These are phyloP conservation scores for Picochlorum sp. DNA, from an alignment of 139 green algal species.

Conservation along the genomic window DNA sequence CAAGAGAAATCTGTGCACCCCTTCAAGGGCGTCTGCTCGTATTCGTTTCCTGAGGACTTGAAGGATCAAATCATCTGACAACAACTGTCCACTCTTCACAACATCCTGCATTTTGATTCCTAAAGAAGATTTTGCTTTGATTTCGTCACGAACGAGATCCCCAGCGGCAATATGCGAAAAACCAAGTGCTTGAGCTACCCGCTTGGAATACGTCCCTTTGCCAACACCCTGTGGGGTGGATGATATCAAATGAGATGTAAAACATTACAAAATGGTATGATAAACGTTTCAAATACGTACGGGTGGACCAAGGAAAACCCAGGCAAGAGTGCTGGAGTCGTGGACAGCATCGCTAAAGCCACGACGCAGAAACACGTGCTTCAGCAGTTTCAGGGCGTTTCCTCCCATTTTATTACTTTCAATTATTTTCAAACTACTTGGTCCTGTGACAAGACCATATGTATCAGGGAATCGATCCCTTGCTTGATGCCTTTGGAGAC, in stretches of 20 bases:
- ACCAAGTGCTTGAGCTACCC: constrained; percentile 62
- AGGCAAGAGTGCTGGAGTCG: constrained; percentile 7
- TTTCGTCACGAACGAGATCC: constrained; percentile 85
- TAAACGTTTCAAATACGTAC: neutral
- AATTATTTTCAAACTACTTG: neutral
- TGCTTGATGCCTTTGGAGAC: neutral
- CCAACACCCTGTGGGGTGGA: constrained; percentile 64
- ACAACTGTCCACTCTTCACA: constrained; percentile 64
- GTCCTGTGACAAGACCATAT: neutral
- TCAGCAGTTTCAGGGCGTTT: neutral
- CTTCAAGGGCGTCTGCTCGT: constrained; percentile 39
- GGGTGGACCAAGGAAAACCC: constrained; percentile 39
- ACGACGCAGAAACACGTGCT: neutral
- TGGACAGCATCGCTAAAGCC: neutral
- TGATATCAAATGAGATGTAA: neutral
- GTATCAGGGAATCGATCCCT: neutral
- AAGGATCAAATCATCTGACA: constrained; percentile 79
- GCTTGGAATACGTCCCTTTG: constrained; percentile 90
- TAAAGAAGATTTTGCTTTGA: constrained; percentile 53
- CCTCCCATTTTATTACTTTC: neutral
- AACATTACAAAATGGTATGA: neutral
- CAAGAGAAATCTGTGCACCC: constrained; percentile 67
- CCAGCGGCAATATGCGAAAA: constrained; percentile 88
- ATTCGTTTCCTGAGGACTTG: constrained; percentile 37
- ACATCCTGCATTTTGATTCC: constrained; percentile 63